Evolutionary conservation across 164 flowering plant genomes (phyloP).

Genomic region (Vitis rotundifolia): DNA sequence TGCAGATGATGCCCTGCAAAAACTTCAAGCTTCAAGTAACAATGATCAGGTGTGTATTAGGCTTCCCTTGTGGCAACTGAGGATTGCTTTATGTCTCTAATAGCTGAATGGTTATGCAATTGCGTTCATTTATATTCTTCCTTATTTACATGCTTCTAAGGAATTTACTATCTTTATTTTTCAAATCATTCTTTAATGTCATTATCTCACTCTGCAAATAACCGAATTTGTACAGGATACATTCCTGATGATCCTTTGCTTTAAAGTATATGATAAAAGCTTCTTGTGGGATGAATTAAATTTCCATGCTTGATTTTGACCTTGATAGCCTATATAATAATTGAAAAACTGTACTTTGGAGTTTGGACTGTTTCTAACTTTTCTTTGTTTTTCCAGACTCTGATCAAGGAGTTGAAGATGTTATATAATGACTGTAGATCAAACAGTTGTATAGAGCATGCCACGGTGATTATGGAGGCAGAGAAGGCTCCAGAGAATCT

Average conservation of each 20-base stretch:
- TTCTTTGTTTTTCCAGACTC: constrained; percentile 40
- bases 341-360: no score
- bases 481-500: constrained; percentile 80
- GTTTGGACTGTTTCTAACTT: not conserved
- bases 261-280: not conserved
- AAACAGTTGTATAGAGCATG: constrained; percentile 91
- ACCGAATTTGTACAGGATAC: not conserved
- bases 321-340: not conserved
- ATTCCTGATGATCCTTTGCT: not conserved
- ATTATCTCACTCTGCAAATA: not conserved
- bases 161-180: no score
- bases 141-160: not conserved
- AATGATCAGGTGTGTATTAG: constrained; percentile 53
- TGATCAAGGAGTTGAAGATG: constrained; percentile 65
- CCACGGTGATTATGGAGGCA: constrained; percentile 80
- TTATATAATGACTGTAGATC: constrained; percentile 68
- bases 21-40: constrained; percentile 32
- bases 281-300: not conserved
- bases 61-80: not conserved
- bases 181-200: no score
- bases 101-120: not conserved
- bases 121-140: not conserved
- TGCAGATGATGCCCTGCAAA: constrained; percentile 58
- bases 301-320: not conserved
- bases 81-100: not conserved